Conservation (phyloP, 495 filamentous ascomycete genomes). For the Penicillium soppii region DNA sequence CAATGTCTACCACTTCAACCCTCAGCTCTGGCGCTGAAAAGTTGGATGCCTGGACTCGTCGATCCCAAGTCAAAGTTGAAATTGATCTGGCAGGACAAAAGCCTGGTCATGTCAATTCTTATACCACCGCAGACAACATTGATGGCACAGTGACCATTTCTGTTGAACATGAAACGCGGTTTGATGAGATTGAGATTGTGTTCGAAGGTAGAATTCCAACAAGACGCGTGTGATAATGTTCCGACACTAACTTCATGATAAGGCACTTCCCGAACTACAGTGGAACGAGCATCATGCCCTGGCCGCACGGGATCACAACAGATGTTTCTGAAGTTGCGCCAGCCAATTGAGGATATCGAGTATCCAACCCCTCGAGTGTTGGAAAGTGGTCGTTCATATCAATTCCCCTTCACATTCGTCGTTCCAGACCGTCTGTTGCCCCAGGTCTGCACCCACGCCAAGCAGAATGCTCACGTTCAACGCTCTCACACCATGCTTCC, state of each 20-base stretch:
- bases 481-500: constrained; percentile 76
- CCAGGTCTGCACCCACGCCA: constrained; percentile 59
- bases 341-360: constrained; percentile 68
- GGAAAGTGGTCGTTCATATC: constrained; percentile 64
- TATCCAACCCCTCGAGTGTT: constrained; percentile 72
- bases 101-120: constrained; percentile 45
- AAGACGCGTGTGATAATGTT: constrained; percentile 21
- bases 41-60: constrained; percentile 29
- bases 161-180: constrained; percentile 62
- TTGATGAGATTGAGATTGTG: constrained; percentile 78
- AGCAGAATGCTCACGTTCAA: constrained; percentile 56
- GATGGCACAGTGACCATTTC: constrained; percentile 60
- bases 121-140: constrained; percentile 60
- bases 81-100: constrained; percentile 35
- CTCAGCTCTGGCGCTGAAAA: constrained; percentile 27
- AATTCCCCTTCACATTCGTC: constrained; percentile 83
- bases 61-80: constrained; percentile 32
- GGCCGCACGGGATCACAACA: constrained; percentile 54
- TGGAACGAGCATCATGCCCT: constrained; percentile 51
- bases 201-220: constrained; percentile 64
- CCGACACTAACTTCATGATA: constrained; percentile 11
- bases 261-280: constrained; percentile 50
- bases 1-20: constrained; percentile 25
- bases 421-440: constrained; percentile 72
- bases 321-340: constrained; percentile 75